Evolutionary conservation across 306 rosid genomes (phyloP), one percentile per base, ranked within the genome.

Genomic region (Prunus davidiana): DNA sequence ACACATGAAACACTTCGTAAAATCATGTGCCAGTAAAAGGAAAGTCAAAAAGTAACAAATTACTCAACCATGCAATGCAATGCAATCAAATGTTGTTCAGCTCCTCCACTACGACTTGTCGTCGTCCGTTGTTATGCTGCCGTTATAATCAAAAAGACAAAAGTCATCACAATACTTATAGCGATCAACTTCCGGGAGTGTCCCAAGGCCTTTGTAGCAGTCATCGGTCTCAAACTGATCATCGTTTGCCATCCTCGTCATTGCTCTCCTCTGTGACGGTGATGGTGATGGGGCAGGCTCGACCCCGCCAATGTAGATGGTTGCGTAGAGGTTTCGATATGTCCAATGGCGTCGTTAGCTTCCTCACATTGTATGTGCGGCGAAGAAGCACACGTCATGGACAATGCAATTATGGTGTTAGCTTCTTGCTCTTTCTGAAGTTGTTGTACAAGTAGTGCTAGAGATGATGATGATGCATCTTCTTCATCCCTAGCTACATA

Each of bases 121-220:
- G 24, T 45, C 74, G 34, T 69, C 52, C 12, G 2, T 14, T 2
- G 52, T 7, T 38, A 38, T 16, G 19, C 32, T 20, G 47, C 41
- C 13, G 10, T 52, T 57, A 45, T 8, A 19, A 69, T 79, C 28
- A 69, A 67, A 75, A 38, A 72, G 12, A 71, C 5, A 32, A 34
- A 34, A 34, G 8, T 34, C 41, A 27, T 20, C 6, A 74, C 7
- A 60, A 22, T 16, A 30, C 3, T 57, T 43, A 12, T 68, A 50
- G 6, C 5, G 56, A 18, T 61, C 47, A 9, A 69, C 73, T 46
- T 86, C 86, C 0, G 80, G 72, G 19, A 80, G 72, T 19, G 38
- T 73, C 19, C 55, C 86, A 52, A 81, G 82, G 57, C 61, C 62
- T 9, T 38, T 62, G 11, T 30, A 87, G 47, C 52, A 76, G 13